These are phyloP conservation scores for Fabrea salina DNA, from an alignment of 169 alveolate genomes.

Conservation along the genomic window DNA sequence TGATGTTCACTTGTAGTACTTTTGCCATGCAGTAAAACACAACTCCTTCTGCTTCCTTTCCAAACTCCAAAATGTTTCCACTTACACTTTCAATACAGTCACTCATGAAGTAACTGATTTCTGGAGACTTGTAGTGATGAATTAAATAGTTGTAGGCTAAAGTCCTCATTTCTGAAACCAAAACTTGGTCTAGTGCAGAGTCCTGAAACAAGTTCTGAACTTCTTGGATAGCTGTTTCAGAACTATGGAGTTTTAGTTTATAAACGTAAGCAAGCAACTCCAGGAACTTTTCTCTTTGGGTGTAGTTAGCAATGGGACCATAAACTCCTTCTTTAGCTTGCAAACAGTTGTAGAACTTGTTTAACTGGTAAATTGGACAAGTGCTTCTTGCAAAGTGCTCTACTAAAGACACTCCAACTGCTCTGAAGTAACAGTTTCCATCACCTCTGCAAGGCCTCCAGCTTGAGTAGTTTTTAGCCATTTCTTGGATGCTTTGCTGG, in stretches of 20 bases:
- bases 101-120: background rate
- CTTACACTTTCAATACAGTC: background rate
- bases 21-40: background rate
- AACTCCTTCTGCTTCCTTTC: slow-evolving; percentile 26
- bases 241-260: background rate
- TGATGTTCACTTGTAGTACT: background rate
- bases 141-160: background rate
- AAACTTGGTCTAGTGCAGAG: background rate
- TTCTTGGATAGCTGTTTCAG: background rate
- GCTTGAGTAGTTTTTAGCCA: background rate
- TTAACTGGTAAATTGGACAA: background rate
- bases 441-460: slow-evolving; percentile 18
- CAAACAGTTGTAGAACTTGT: background rate
- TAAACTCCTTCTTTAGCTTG: background rate
- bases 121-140: background rate
- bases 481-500: background rate
- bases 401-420: slow-evolving; percentile 20
- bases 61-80: background rate
- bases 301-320: background rate
- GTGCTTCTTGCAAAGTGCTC: slow-evolving; percentile 3
- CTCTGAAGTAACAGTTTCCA: slow-evolving; percentile 32
- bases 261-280: background rate
- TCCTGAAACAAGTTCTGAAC: background rate
- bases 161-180: slow-evolving; percentile 16
- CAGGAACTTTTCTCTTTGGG: background rate